phyloP scores from a whole-genome alignment of 1,284 basidiomycete genomes.

The Cyathus pygmaeus region DNA sequence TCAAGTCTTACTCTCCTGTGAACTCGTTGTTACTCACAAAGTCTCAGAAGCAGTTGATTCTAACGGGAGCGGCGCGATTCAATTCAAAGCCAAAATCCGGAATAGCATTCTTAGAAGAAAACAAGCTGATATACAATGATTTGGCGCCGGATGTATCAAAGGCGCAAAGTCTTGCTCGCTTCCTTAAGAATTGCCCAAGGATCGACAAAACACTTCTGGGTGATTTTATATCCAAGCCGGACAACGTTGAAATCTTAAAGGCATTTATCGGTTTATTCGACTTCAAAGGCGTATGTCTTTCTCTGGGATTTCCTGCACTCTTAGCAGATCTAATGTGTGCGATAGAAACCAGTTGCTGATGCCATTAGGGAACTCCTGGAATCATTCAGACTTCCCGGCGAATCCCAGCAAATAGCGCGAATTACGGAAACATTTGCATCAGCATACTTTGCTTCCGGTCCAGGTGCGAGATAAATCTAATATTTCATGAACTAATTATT shows the following conservation, averaged over 20 bases:
- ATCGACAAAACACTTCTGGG: constrained; percentile 96
- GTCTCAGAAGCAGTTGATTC: constrained; percentile 86
- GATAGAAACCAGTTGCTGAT: constrained; percentile 92
- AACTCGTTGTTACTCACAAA: constrained; percentile 79
- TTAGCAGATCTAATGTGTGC: constrained; percentile 10
- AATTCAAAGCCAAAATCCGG: constrained; percentile 97
- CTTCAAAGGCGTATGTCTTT: constrained; percentile 81
- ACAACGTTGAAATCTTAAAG: constrained; percentile 86
- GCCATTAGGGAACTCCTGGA: constrained; percentile 96
- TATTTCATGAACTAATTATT: constrained; percentile 11
- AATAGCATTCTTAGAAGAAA: constrained; percentile 89
- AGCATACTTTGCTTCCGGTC: constrained; percentile 86
- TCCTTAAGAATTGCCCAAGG: constrained; percentile 87
- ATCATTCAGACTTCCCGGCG: constrained; percentile 94
- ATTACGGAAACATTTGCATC: constrained; percentile 97
- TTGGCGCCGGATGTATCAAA: constrained; percentile 65
- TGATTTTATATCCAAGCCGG: constrained; percentile 92
- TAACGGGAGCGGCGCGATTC: constrained; percentile 89
- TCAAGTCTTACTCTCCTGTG: constrained; percentile 62
- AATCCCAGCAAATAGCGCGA: constrained; percentile 92
- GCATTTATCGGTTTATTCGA: constrained; percentile 93
- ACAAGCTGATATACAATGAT: constrained; percentile 83
- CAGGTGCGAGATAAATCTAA: constrained; percentile 59
- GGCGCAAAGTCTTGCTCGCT: constrained; percentile 77
- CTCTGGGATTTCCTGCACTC: neutral